Evolutionary conservation across 495 filamentous ascomycete species (phyloP).

Genomic region (Aspergillus coremiiformis): DNA sequence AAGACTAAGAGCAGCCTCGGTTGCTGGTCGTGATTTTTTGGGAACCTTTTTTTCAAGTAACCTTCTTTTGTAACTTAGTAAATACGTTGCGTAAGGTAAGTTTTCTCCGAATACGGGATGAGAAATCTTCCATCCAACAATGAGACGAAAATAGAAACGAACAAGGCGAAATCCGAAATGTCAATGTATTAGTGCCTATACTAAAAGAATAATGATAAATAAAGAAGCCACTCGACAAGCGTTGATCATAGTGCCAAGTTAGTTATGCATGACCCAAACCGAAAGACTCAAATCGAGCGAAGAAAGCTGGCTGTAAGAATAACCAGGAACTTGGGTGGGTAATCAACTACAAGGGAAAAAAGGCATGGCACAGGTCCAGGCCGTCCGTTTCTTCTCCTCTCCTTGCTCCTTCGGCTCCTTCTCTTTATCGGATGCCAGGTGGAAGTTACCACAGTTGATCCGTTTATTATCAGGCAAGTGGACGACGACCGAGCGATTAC

Average conservation of each 20-base stretch:
- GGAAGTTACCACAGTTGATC: constrained; percentile 29
- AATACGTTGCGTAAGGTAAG: too few species aligned
- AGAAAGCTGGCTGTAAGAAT: neutral
- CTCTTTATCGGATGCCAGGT: neutral
- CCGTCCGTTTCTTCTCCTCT: too few species aligned
- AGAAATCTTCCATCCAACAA: too few species aligned
- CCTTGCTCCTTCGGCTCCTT: neutral
- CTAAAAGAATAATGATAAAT: neutral
- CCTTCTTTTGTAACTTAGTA: too few species aligned
- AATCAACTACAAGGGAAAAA: too few species aligned
- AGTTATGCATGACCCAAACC: neutral
- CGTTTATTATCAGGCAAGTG: constrained; percentile 37
- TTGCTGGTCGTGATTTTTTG: too few species aligned
- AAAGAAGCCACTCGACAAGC: neutral
- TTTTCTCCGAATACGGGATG: too few species aligned
- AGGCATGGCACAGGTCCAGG: too few species aligned
- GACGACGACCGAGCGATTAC: constrained; percentile 71
- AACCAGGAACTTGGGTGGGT: too few species aligned
- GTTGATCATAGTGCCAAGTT: neutral
- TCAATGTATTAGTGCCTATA: neutral
- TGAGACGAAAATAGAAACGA: neutral
- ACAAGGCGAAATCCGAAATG: neutral
- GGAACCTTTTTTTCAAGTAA: too few species aligned
- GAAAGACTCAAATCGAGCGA: neutral
- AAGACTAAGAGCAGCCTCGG: too few species aligned